Evolutionary conservation across 306 rosid species (phyloP), one percentile per base, ranked within the genome.

Genomic region (Medicago lupulina): DNA sequence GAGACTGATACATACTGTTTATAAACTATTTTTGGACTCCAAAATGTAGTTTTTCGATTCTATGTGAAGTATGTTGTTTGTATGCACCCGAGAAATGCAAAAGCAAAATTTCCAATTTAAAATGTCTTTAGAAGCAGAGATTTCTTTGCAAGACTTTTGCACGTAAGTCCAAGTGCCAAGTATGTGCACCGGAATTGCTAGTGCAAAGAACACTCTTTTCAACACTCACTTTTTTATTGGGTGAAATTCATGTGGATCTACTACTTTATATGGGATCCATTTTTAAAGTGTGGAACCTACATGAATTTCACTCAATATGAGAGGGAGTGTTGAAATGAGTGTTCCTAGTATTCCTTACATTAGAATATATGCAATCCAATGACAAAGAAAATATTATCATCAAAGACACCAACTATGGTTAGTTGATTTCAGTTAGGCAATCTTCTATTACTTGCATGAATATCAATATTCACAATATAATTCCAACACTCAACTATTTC

Each of bases 61-160:
- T 36, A n/a, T 39, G 36, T 53, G 36, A 64, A n/a, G 40, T 31
- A 41, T 65, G n/a, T 14, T 73, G 60, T 53, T 43, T 46, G 58
- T 13, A 54, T 53, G 17, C 44, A 39, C 59, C 49, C 73, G 9
- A 73, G 8, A 53, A 36, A 79, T 64, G 78, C 60, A 44, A 73
- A 43, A 12, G 44, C 43, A 65, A 73, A 64, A 39, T 12, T 23
- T 44, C 70, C 21, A 50, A 15, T 18, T n/a, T 15, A 71, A 40
- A 50, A 38, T 8, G 63, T 47, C 53, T 9, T 8, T n/a, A 44
- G 71, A 31, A 60, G 44, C 72, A 78, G 6, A 70, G 14, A 39
- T 38, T 57, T 44, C 21, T 25, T 11, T 9, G 31, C 0, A 40
- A 65, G 18, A 47, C 21, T 34, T 54, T 9, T n/a, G 60, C 55